Evolutionary conservation across 495 filamentous ascomycete genomes (phyloP).

Genomic region (Hyphodiscus hymeniophilus): DNA sequence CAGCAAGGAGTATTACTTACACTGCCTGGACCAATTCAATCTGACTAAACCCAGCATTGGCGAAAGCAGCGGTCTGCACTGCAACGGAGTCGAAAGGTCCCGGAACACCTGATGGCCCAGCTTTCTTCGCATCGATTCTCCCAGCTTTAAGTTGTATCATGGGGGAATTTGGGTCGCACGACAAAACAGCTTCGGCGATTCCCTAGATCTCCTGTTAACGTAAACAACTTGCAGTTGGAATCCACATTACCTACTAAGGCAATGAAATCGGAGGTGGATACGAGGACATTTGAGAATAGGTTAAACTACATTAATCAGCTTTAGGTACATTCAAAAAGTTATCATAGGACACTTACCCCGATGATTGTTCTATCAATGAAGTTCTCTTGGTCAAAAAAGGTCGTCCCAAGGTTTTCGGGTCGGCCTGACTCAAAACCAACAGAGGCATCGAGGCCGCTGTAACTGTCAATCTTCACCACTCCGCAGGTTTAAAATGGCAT

Average conservation of each 20-base stretch:
- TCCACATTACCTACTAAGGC: too few species aligned
- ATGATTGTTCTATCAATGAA: too few species aligned
- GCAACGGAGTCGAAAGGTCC: slow-evolving; percentile 21
- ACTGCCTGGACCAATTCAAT: slow-evolving; percentile 13
- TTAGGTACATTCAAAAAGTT: slow-evolving; percentile 2
- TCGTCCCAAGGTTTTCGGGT: slow-evolving; percentile 27
- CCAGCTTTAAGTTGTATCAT: slow-evolving; percentile 31
- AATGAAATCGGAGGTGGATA: too few species aligned
- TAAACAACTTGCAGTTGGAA: slow-evolving; percentile 19
- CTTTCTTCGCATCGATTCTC: slow-evolving; percentile 32
- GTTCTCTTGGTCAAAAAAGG: slow-evolving; percentile 22
- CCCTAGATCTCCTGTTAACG: slow-evolving; percentile 22
- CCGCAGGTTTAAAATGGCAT: neutral
- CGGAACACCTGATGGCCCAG: slow-evolving; percentile 34
- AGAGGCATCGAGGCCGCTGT: slow-evolving; percentile 27
- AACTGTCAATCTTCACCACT: neutral
- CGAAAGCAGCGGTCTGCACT: slow-evolving; percentile 14
- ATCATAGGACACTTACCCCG: neutral
- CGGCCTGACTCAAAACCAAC: slow-evolving; percentile 27
- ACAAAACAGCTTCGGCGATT: slow-evolving; percentile 24
- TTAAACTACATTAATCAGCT: too few species aligned
- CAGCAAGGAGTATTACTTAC: slow-evolving; percentile 3
- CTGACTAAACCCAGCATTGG: slow-evolving; percentile 20
- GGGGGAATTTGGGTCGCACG: slow-evolving; percentile 10
- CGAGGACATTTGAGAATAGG: too few species aligned